Evolutionary conservation across 768 basidiomycete genomes (phyloP), one percentile per base, ranked within the genome.

Genomic region (Gelatoporia subvermispora): DNA sequence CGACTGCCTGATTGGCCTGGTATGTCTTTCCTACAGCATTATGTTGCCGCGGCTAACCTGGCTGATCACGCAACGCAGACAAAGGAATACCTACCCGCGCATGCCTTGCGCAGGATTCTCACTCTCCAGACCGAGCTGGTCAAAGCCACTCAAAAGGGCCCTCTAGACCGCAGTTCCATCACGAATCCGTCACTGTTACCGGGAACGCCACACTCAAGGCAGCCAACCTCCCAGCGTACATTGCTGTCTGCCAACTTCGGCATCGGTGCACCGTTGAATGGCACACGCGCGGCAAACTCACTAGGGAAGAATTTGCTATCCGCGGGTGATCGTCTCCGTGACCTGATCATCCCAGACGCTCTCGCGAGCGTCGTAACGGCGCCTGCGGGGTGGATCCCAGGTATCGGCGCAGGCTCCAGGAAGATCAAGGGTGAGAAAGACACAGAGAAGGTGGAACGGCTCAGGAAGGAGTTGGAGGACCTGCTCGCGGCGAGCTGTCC

Each of bases 1-100:
- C 5, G 95, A 99, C 64, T 98, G 96, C 70, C 73, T 98, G 46
- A 93, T 99, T 64, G 82, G 85, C 22, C 73, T 96, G 78, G 96
- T 97, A 60, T 62, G 91, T 71, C 9, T 16, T 8, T 11, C 16
- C 13, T 53, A 24, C 55, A 42, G 46, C 9, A 43, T 45, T 44
- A 17, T 43, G 36, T 39, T 11, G 35, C 2, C 46, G 18, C 16
- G n/a, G 22, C 18, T 43, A 10, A 23, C 23, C n/a, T 46, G 39
- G 39, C 47, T 47, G 45, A 52, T 35, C 41, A 34, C 43, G 62
- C 54, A 47, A 50, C 42, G n/a, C 58, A 98, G 95, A 91, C 85
- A 20, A 98, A 92, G 64, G 93, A 96, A 55, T 92, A 88, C 68
- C 72, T 97, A 13, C 86, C 94, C 11, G 75, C 93, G 1, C 73